Conservation (phyloP, 805 yeast species). For the Wickerhamomyces alni region DNA sequence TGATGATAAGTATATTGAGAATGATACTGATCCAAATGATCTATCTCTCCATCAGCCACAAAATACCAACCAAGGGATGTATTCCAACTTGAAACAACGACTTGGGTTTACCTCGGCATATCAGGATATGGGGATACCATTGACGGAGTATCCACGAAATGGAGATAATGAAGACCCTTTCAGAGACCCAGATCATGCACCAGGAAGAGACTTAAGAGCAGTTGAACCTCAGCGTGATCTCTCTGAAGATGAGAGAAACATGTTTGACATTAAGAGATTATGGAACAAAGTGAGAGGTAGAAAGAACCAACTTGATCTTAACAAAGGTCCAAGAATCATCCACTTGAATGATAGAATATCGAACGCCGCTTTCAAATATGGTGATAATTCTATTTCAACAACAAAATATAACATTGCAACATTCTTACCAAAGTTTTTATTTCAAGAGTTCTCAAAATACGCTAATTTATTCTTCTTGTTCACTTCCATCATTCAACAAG, state of each 20-base stretch:
- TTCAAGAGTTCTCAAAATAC: slow-evolving; percentile 95
- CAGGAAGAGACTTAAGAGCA: slow-evolving; percentile 12
- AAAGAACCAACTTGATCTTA: slow-evolving; percentile 3
- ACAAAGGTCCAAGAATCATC: slow-evolving; percentile 56
- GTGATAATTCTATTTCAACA: slow-evolving; percentile 85
- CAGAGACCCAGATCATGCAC: slow-evolving; percentile 17
- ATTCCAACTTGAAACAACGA: slow-evolving; percentile 17
- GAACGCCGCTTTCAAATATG: slow-evolving; percentile 51
- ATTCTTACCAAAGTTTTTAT: slow-evolving; percentile 87
- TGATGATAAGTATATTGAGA: slow-evolving; percentile 28
- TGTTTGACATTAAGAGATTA: slow-evolving; percentile 31
- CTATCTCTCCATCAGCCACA: not conserved
- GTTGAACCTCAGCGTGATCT: slow-evolving; percentile 17
- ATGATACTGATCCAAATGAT: slow-evolving; percentile 26
- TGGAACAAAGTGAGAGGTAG: slow-evolving; percentile 31
- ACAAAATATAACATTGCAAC: slow-evolving; percentile 93
- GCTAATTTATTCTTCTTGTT: slow-evolving; percentile 91
- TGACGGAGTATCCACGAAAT: slow-evolving; percentile 13
- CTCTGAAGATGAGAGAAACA: slow-evolving; percentile 26
- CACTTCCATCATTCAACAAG: slow-evolving; percentile 93
- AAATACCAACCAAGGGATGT: slow-evolving; percentile 5
- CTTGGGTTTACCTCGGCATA: slow-evolving; percentile 19
- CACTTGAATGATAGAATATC: slow-evolving; percentile 56
- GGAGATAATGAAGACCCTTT: slow-evolving; percentile 17
- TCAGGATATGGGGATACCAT: slow-evolving; percentile 23